Percentiles rank a stretch among this genome's conserved stretches.
These are phyloP conservation scores for Beauveria varroae DNA, from an alignment of 2,329 filamentous ascomycete species.

Conservation along the genomic window DNA sequence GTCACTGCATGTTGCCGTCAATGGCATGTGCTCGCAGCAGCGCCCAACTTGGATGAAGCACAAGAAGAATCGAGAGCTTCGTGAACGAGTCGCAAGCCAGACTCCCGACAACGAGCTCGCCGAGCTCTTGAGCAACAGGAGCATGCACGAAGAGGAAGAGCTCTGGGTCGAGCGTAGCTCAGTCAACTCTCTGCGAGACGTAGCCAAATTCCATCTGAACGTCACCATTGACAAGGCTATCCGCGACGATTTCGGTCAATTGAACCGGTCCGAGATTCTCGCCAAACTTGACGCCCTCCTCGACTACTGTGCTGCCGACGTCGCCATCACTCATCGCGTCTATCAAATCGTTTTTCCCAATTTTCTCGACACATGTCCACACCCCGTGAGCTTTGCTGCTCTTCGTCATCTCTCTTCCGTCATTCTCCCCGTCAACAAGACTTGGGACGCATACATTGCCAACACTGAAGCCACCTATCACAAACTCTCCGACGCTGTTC, in stretches of 20 bases:
- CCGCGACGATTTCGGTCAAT: constrained; percentile 77
- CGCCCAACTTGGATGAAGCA: constrained; percentile 97
- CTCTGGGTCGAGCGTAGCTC: constrained; percentile 93
- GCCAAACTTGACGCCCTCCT: constrained; percentile 73
- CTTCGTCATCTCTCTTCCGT: constrained; percentile 88
- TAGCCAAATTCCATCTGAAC: constrained; percentile 92
- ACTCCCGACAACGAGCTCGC: constrained; percentile 65
- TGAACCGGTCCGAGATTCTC: constrained; percentile 64
- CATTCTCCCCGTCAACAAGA: constrained; percentile 80
- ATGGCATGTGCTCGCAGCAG: constrained; percentile 97
- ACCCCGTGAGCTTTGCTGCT: constrained; percentile 94
- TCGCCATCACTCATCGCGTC: constrained; percentile 86
- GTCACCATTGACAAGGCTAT: constrained; percentile 84
- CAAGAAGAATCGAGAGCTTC: constrained; percentile 77
- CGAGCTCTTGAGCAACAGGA: constrained; percentile 59
- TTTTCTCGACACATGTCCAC: constrained; percentile 84
- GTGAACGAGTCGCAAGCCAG: constrained; percentile 69
- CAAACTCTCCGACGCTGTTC: constrained; percentile 67
- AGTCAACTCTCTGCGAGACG: constrained; percentile 88
- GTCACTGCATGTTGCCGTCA: constrained; percentile 95
- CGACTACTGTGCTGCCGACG: constrained; percentile 92
- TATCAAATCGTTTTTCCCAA: constrained; percentile 89
- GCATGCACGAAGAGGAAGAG: constrained; percentile 82
- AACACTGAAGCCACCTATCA: constrained; percentile 83
- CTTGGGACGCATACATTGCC: constrained; percentile 78